phyloP scores from a whole-genome alignment of 2,329 filamentous ascomycete genomes.

The Colletotrichum phormii region DNA sequence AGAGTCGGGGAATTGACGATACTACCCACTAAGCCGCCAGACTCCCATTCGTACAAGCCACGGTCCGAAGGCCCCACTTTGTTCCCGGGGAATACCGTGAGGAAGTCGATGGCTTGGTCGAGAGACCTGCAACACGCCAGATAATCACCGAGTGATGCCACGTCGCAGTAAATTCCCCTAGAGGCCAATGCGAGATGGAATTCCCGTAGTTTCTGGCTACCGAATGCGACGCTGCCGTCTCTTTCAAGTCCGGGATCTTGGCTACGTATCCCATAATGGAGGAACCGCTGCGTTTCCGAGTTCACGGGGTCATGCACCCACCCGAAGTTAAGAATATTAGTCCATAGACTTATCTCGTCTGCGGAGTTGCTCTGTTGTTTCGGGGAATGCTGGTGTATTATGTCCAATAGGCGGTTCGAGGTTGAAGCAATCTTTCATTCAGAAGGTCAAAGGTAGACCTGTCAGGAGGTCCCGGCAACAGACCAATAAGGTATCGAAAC shows the following conservation, averaged over 20 bases:
- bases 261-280: constrained; percentile 1
- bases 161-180: constrained; percentile 2
- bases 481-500: constrained; percentile 4
- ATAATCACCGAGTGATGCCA: not conserved
- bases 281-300: not conserved
- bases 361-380: constrained; percentile 9
- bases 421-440: too few relatives aligned
- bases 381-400: constrained; percentile 11
- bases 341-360: constrained; percentile 18
- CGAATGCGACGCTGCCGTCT: not conserved
- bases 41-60: constrained; percentile 7
- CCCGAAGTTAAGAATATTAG: constrained; percentile 6
- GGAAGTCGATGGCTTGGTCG: not conserved
- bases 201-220: not conserved
- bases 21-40: not conserved
- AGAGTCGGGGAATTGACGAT: not conserved
- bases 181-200: not conserved
- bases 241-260: not conserved
- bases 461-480: not conserved
- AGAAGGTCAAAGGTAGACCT: too few relatives aligned
- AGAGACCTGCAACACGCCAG: constrained; percentile 1
- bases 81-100: not conserved
- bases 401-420: too few relatives aligned
- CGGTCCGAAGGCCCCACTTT: constrained; percentile 2
- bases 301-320: constrained; percentile 17